Percentiles rank a stretch among this genome's conserved stretches.
These are phyloP conservation scores for Chalara sp. DNA, from an alignment of 2,329 filamentous ascomycete genomes.

Conservation along the genomic window DNA sequence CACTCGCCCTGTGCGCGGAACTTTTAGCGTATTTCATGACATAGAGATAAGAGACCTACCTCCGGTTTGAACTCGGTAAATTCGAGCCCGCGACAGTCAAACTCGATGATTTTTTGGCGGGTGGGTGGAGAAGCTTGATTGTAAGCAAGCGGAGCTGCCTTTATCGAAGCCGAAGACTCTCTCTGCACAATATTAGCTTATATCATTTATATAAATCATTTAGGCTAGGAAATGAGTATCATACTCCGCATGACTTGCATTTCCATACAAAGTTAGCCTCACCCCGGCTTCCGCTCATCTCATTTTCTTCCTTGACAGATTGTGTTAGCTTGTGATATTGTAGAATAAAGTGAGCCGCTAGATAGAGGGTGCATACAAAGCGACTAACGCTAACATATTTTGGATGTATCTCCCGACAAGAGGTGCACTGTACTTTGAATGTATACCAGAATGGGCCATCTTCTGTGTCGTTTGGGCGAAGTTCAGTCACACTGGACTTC, in stretches of 20 bases:
- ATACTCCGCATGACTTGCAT: conserved; percentile 94
- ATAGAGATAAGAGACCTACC: conserved; percentile 41
- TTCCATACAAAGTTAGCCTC: conserved; percentile 99
- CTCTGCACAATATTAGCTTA: conserved; percentile 41
- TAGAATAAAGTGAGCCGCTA: neutral
- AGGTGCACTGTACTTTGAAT: conserved; percentile 98
- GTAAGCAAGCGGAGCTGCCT: conserved; percentile 65
- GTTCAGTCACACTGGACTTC: conserved; percentile 69
- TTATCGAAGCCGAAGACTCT: conserved; percentile 82
- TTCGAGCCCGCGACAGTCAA: conserved; percentile 91
- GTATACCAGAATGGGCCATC: conserved; percentile 91
- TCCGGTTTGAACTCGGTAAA: conserved; percentile 88
- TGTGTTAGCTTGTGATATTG: neutral
- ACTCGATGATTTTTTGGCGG: conserved; percentile 72
- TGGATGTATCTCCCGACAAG: conserved; percentile 82
- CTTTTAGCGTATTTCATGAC: neutral
- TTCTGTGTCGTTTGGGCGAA: conserved; percentile 75
- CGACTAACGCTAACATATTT: conserved; percentile 83
- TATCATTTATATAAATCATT: neutral
- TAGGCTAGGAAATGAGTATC: conserved; percentile 9
- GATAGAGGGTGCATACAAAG: conserved; percentile 51
- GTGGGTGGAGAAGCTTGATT: conserved; percentile 65
- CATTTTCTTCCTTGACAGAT: conserved; percentile 66
- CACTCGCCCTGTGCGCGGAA: conserved; percentile 67
- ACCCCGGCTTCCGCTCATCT: conserved; percentile 86